Evolutionary conservation across 208 protist species (phyloP), one percentile per base, ranked within the genome.

Genomic region (Leptomonas seymouri): DNA sequence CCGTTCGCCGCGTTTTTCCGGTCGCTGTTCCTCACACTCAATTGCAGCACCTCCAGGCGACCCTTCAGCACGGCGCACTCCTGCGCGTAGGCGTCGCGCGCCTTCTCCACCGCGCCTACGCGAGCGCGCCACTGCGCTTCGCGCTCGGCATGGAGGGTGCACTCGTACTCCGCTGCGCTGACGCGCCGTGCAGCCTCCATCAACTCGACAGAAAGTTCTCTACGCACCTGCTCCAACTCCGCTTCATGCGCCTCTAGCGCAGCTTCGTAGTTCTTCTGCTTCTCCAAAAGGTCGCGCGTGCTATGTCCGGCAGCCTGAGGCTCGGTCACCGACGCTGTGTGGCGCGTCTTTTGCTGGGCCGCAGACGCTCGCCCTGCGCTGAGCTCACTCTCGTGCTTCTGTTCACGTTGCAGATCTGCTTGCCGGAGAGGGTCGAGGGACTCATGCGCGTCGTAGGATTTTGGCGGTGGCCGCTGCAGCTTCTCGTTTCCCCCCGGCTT

Each of bases 161-260:
- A 42, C 0, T 30, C 53, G 56, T 75, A 53, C 61, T 75, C 61
- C 9, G 70, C 70, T 1, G 70, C 45, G 21, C 61, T 75, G 1
- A 57, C 44, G 3, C 54, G 61, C 5, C 61, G 70, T 0, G 54
- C 39, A n/a, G 70, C 54, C 21, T 44, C 61, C 44, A 56, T 41
- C 27, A 64, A 12, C 23, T 75, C 70, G 15, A 49, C 27, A 18
- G 31, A 16, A 20, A 67, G 45, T 0, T 27, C 34, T 2, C 50
- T 61, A 18, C 36, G 69, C 21, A 53, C 48, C 21, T 36, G n/a
- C 7, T 21, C 18, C 9, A 68, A 14, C 20, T 25, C 27, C 18
- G 51, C 42, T 1, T 41, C 49, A 41, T 20, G 18, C 18, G 18
- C 46, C 2, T 30, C 27, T 6, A 65, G 30, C 8, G 44, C 44